Conservation (phyloP, 148 eudicot genomes). For the Rhododendron griersonianum region DNA sequence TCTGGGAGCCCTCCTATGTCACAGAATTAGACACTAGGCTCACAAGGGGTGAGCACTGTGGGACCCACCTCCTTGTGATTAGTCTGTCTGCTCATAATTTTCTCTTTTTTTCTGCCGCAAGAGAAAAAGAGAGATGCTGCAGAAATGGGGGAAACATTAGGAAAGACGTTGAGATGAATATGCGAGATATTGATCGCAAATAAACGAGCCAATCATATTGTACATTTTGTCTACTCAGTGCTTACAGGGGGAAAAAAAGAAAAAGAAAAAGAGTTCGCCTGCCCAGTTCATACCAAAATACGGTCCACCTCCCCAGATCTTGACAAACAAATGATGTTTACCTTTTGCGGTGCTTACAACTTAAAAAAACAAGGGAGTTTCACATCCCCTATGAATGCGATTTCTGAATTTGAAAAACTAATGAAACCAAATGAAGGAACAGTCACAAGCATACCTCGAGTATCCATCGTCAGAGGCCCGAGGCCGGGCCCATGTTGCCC, state of each 20-base stretch:
- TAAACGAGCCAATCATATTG: background rate
- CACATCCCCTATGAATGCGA: background rate
- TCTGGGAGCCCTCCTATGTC: background rate
- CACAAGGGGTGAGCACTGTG: background rate
- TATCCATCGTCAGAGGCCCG: conserved; percentile 94
- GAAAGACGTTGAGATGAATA: conserved; percentile 1
- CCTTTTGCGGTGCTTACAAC: background rate
- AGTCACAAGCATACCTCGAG: conserved; percentile 57
- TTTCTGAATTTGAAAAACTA: background rate
- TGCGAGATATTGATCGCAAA: background rate
- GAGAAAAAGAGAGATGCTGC: background rate
- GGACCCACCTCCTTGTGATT: background rate
- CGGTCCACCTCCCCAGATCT: background rate
- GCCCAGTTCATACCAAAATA: background rate
- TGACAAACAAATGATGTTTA: background rate
- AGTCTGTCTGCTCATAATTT: background rate
- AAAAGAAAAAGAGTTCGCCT: background rate
- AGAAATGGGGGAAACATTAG: background rate
- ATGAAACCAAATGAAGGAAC: conserved; percentile 1
- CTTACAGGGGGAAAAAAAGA: background rate
- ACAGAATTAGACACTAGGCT: background rate
- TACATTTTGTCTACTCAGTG: background rate
- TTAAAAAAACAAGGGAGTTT: background rate
- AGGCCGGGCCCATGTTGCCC: conserved; percentile 97
- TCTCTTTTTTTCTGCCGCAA: background rate